Conservation (phyloP, 2,329 filamentous ascomycete species). For the Colletotrichum costaricense region DNA sequence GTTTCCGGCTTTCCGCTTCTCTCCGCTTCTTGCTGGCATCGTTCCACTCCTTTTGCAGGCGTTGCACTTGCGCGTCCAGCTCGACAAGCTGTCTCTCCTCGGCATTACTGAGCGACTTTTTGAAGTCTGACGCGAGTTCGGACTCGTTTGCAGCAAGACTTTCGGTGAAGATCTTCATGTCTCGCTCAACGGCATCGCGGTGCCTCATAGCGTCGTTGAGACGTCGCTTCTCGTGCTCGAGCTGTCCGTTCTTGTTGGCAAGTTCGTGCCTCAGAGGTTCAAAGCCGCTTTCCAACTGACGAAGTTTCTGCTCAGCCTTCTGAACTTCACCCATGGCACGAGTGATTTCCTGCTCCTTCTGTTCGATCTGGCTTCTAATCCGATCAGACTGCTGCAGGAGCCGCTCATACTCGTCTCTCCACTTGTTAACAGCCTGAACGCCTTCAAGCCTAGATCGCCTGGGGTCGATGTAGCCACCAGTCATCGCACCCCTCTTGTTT, state of each 20-base stretch:
- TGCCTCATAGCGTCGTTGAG: slow-evolving; percentile 75
- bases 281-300: slow-evolving; percentile 84
- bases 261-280: slow-evolving; percentile 83
- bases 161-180: slow-evolving; percentile 80
- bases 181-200: slow-evolving; percentile 77
- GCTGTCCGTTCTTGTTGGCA: slow-evolving; percentile 77
- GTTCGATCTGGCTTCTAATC: slow-evolving; percentile 77
- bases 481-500: slow-evolving; percentile 95
- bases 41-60: slow-evolving; percentile 81
- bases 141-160: slow-evolving; percentile 81
- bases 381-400: slow-evolving; percentile 72
- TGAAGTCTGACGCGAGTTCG: slow-evolving; percentile 88
- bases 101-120: slow-evolving; percentile 84
- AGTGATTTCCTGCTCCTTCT: slow-evolving; percentile 90
- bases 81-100: slow-evolving; percentile 85
- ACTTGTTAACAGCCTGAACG: slow-evolving; percentile 79
- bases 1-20: slow-evolving; percentile 84
- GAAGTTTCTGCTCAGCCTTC: slow-evolving; percentile 82
- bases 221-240: slow-evolving; percentile 78
- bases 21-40: slow-evolving; percentile 79
- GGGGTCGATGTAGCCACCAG: slow-evolving; percentile 92
- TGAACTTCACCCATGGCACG: slow-evolving; percentile 84
- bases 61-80: slow-evolving; percentile 76
- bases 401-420: slow-evolving; percentile 79
- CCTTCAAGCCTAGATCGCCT: slow-evolving; percentile 88